A percentile compares a stretch with the other conserved stretches of the same genome.
These are phyloP conservation scores for Lojkania enalia DNA, from an alignment of 2,329 filamentous ascomycete species.

Conservation along the genomic window DNA sequence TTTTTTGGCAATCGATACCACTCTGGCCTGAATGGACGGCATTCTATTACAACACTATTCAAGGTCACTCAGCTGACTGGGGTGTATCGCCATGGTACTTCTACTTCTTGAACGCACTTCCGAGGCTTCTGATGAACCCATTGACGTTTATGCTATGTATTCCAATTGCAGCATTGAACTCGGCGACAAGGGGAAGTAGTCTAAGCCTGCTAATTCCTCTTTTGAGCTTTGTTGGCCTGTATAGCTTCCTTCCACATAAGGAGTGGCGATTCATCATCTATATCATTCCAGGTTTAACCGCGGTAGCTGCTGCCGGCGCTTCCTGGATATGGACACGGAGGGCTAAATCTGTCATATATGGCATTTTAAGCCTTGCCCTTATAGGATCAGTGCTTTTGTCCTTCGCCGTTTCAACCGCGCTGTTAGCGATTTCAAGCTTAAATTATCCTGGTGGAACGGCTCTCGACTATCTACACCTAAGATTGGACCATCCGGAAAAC, in stretches of 20 bases:
- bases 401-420: slow-evolving; percentile 63
- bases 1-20: slow-evolving; percentile 80
- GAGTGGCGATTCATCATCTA: slow-evolving; percentile 96
- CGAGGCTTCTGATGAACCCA: slow-evolving; percentile 83
- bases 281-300: slow-evolving; percentile 77
- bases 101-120: slow-evolving; percentile 82
- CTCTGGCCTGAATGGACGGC: slow-evolving; percentile 89
- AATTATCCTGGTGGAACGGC: slow-evolving; percentile 95
- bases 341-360: slow-evolving; percentile 63
- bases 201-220: slow-evolving; percentile 66
- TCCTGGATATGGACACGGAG: slow-evolving; percentile 64
- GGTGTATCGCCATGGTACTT: slow-evolving; percentile 83
- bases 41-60: slow-evolving; percentile 89
- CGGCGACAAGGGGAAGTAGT: slow-evolving; percentile 43
- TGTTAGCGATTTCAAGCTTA: slow-evolving; percentile 79
- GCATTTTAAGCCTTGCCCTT: slow-evolving; percentile 59
- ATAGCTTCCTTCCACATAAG: slow-evolving; percentile 91
- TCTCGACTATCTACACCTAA: slow-evolving; percentile 53
- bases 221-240: slow-evolving; percentile 73
- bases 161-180: slow-evolving; percentile 56
- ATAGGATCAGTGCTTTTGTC: slow-evolving; percentile 63
- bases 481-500: slow-evolving; percentile 18
- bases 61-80: slow-evolving; percentile 83
- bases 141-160: slow-evolving; percentile 59
- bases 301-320: slow-evolving; percentile 73